These are phyloP conservation scores for Sclerotinia glacialis DNA, from an alignment of 2,329 filamentous ascomycete genomes.

Conservation along the genomic window DNA sequence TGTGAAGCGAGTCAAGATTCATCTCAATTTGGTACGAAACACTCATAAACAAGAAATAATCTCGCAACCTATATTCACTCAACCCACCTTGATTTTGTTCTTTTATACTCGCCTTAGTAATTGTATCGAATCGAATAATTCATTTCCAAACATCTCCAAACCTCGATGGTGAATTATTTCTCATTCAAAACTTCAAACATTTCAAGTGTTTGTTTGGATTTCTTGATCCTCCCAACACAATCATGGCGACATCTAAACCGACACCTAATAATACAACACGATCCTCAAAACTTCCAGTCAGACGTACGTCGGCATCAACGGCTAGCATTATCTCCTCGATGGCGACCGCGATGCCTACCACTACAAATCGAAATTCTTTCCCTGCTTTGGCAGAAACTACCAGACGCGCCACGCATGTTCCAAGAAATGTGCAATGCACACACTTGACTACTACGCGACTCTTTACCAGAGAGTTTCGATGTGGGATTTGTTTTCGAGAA, in stretches of 20 bases:
- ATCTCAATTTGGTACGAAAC: not conserved
- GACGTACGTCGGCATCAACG: slow-evolving; percentile 14
- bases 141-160: not conserved
- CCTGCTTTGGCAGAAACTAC: slow-evolving; percentile 5
- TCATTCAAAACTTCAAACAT: not conserved
- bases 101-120: not conserved
- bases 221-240: slow-evolving; percentile 3
- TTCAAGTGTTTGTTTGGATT: not conserved
- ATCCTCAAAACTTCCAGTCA: not conserved
- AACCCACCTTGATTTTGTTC: not conserved
- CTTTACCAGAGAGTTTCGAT: slow-evolving; percentile 53
- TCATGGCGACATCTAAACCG: slow-evolving; percentile 11
- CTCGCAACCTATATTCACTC: not conserved
- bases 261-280: slow-evolving; percentile 3
- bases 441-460: slow-evolving; percentile 67
- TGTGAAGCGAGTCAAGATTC: slow-evolving; percentile 1
- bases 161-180: slow-evolving; percentile 7
- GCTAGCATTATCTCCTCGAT: slow-evolving; percentile 16
- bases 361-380: slow-evolving; percentile 9
- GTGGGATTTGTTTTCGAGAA: slow-evolving; percentile 54
- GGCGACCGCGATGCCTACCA: not conserved
- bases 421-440: slow-evolving; percentile 49
- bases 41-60: not conserved
- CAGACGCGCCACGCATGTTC: slow-evolving; percentile 9
- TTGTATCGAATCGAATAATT: not conserved